Conservation (phyloP, 257 asterid genomes). For the Ligustrum vulgare region DNA sequence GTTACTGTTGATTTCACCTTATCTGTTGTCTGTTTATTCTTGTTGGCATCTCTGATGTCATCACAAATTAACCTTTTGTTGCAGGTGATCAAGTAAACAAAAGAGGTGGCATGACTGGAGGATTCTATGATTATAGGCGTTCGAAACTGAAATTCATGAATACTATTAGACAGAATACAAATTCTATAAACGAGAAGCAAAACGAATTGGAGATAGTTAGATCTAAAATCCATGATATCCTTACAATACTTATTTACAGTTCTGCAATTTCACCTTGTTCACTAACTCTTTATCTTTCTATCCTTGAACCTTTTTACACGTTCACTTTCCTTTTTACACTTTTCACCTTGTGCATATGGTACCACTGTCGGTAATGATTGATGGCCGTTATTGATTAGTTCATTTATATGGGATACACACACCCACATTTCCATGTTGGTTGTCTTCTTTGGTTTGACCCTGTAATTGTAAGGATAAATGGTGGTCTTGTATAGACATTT, state of each 20-base stretch:
- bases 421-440: conserved; percentile 1
- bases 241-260: conserved; percentile 30
- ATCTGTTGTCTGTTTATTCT: conserved; percentile 22
- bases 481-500: neutral
- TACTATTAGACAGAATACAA: conserved; percentile 57
- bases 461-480: neutral
- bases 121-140: conserved; percentile 89
- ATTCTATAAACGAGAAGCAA: conserved; percentile 54
- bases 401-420: neutral
- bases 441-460: conserved; percentile 1
- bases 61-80: conserved; percentile 24
- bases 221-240: conserved; percentile 86
- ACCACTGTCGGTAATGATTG: conserved; percentile 5
- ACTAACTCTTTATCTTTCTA: neutral
- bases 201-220: conserved; percentile 59
- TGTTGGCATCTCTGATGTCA: conserved; percentile 19
- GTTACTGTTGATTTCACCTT: conserved; percentile 39
- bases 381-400: conserved; percentile 8
- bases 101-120: conserved; percentile 99
- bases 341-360: neutral
- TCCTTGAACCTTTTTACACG: neutral
- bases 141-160: conserved; percentile 83
- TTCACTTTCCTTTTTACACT: conserved; percentile 15
- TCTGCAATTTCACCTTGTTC: neutral
- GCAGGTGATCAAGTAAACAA: conserved; percentile 99